A percentile compares a stretch with the other conserved stretches of the same genome.
Evolutionary conservation across 148 eudicot species (phyloP).

Genomic region (Hydrangea macrophylla): DNA sequence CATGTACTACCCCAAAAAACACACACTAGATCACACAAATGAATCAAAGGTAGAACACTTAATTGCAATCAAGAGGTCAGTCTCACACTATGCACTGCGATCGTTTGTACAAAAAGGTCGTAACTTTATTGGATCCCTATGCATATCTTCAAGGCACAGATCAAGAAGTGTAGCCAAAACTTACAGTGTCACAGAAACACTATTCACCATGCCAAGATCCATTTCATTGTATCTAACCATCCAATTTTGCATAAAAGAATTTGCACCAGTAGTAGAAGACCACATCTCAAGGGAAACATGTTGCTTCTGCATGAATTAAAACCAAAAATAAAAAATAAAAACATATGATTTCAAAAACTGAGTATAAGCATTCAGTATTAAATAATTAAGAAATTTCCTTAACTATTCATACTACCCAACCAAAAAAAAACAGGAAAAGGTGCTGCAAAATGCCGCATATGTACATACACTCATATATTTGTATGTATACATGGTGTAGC

Average conservation of each 20-base stretch:
- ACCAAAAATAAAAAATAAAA: no score
- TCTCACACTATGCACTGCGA: neutral
- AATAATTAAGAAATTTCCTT: neutral
- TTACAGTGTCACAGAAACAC: neutral
- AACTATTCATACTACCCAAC: no score
- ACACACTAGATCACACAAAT: neutral
- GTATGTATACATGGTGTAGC: no score
- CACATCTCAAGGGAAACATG: neutral
- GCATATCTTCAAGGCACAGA: neutral
- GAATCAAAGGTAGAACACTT: neutral
- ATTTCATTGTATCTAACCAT: neutral
- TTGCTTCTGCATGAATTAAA: neutral
- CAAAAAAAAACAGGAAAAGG: no score
- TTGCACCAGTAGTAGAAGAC: neutral
- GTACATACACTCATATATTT: no score
- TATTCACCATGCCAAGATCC: neutral
- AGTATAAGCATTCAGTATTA: neutral
- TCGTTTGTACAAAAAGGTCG: no score
- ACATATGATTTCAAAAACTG: neutral
- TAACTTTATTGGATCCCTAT: neutral
- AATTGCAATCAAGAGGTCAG: neutral
- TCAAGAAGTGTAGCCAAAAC: neutral
- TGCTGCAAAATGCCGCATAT: no score
- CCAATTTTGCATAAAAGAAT: neutral
- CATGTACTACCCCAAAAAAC: neutral